Percentiles rank a stretch among this genome's conserved stretches.
These are phyloP conservation scores for Aspergillus ruber DNA, from an alignment of 2,329 filamentous ascomycete species.

Conservation along the genomic window DNA sequence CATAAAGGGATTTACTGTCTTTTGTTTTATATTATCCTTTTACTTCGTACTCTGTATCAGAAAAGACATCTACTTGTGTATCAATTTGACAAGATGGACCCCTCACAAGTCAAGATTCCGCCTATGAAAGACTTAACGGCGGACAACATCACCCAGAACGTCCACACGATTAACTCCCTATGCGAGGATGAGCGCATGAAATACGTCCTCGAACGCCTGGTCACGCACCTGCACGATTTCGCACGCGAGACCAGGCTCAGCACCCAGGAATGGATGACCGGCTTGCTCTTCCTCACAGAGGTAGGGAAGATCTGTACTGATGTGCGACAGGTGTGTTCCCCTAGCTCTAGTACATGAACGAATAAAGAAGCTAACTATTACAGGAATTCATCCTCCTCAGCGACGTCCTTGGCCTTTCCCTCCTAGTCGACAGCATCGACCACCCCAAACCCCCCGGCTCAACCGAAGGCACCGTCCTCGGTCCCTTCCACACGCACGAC, in stretches of 20 bases:
- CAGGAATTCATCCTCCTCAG: conserved; percentile 74
- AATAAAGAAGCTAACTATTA: not conserved
- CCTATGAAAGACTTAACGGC: conserved; percentile 64
- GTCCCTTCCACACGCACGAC: conserved; percentile 78
- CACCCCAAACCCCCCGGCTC: conserved; percentile 66
- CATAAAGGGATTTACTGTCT: not conserved
- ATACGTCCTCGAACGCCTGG: conserved; percentile 66
- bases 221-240: conserved; percentile 75
- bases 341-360: not conserved
- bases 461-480: conserved; percentile 74
- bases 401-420: conserved; percentile 70
- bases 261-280: conserved; percentile 71
- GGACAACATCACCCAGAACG: conserved; percentile 74
- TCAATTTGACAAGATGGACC: conserved; percentile 29
- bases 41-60: not conserved
- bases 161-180: conserved; percentile 67
- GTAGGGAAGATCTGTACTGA: conserved; percentile 69
- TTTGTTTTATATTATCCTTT: not conserved
- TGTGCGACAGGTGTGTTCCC: conserved; percentile 57
- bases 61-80: not conserved
- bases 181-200: conserved; percentile 58
- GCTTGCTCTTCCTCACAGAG: conserved; percentile 62
- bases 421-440: conserved; percentile 76
- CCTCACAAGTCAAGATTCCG: conserved; percentile 36
- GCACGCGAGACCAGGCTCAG: conserved; percentile 70